Evolutionary conservation across 2,329 filamentous ascomycete genomes (phyloP), one percentile per base, ranked within the genome.

Genomic region (Grosmannia clavigera): DNA sequence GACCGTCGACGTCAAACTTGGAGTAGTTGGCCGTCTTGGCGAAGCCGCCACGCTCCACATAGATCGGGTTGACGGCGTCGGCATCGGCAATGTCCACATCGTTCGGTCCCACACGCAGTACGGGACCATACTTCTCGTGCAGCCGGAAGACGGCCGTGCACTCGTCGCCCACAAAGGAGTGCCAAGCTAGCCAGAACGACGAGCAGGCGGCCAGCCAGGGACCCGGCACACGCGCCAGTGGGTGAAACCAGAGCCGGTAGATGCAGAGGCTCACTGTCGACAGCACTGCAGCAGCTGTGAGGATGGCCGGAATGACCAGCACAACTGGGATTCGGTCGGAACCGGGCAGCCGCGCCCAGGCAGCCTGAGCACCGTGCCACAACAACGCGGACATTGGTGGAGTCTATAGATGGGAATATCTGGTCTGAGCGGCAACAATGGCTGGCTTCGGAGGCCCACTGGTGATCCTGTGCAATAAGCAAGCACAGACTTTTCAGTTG

Each of bases 201-300:
- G 68, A 67, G 33, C 66, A 67, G 61, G 63, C 66, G 54, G 67
- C 66, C 38, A 68, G 60, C 57, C 65, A 62, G 2, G 71, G 71
- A 0, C 71, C 71, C 0, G 72, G 71, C 22, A 68, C 69, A 9
- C 59, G 56, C 4, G 64, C 58, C 22, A 74, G 68, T 1, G 72
- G 71, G 60, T 73, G 72, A 0, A 79, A 62, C 46, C 66, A 67
- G 0, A 78, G 62, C 5, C 77, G 70, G 58, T 80, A 78, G 1
- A 60, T 19, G 25, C 46, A 60, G 5, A 35, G n/a, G 29, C 22
- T 27, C 5, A 33, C 25, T 3, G 22, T 31, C 11, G 38, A 11
- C 14, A 19, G 35, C 5, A 50, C 40, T 11, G 11, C 16, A 6
- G 19, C 43, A 0, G 40, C 55, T n/a, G 27, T 16, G 7, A 57